Conservation (phyloP, 768 basidiomycete species). For the Trametes cubensis region DNA sequence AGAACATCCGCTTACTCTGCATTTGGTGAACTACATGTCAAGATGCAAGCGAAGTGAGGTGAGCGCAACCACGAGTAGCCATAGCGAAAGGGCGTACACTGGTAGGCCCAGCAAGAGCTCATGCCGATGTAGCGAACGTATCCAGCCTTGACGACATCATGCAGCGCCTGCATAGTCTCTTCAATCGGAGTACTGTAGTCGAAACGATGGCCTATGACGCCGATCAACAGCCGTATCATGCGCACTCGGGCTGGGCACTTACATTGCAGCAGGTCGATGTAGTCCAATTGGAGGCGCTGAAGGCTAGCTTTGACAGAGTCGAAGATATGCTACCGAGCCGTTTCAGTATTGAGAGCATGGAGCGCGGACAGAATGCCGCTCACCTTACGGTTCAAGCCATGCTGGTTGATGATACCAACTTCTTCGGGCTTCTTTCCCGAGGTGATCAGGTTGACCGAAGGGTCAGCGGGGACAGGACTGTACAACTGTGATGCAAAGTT, state of each 20-base stretch:
- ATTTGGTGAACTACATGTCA: constrained; percentile 33
- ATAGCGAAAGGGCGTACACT: constrained; percentile 28
- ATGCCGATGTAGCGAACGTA: constrained; percentile 46
- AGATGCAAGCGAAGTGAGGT: not conserved
- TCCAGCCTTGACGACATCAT: constrained; percentile 49
- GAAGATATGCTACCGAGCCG: constrained; percentile 46
- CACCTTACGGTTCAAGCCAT: constrained; percentile 49
- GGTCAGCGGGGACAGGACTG: constrained; percentile 17
- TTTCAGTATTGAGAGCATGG: not conserved
- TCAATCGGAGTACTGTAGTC: constrained; percentile 46
- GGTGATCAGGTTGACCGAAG: constrained; percentile 11
- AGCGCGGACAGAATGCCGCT: not conserved
- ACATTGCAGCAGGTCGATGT: constrained; percentile 63
- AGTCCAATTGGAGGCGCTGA: constrained; percentile 48
- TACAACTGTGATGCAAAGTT: constrained; percentile 24
- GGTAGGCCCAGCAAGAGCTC: constrained; percentile 41
- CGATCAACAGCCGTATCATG: not conserved
- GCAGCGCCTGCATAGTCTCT: constrained; percentile 48
- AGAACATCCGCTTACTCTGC: constrained; percentile 31
- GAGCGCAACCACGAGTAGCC: not conserved
- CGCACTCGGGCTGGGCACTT: not conserved
- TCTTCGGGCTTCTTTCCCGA: constrained; percentile 31
- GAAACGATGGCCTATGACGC: constrained; percentile 36
- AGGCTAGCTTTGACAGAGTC: constrained; percentile 49
- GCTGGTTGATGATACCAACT: constrained; percentile 50